A percentile compares a stretch with the other conserved stretches of the same genome.
Evolutionary conservation across 352 stramenopile genomes (phyloP).

Genomic region (Phytopythium helicoides): DNA sequence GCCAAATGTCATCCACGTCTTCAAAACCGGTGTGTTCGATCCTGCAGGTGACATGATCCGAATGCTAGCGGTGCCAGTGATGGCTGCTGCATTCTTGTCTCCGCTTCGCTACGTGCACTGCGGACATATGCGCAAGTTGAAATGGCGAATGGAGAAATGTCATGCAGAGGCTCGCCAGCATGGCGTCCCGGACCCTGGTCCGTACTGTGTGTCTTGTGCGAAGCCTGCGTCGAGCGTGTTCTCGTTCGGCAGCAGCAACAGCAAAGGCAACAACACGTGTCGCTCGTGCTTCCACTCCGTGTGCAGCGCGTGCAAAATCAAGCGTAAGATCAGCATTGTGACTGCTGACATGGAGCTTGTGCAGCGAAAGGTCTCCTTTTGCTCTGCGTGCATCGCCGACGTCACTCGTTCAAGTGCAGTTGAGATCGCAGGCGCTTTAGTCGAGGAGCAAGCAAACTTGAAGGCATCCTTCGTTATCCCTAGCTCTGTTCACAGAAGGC

Average conservation of each 20-base stretch:
- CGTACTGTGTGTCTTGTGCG: constrained; percentile 19
- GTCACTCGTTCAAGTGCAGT: constrained; percentile 15
- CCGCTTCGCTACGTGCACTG: too few species aligned
- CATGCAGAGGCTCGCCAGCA: constrained; percentile 24
- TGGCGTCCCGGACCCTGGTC: constrained; percentile 19
- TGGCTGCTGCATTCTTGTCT: too few species aligned
- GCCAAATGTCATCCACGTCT: constrained; percentile 42
- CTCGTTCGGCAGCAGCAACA: too few species aligned
- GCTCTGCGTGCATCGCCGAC: too few species aligned
- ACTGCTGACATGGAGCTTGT: constrained; percentile 27
- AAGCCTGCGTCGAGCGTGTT: constrained; percentile 16
- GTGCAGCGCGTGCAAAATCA: constrained; percentile 31
- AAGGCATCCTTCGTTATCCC: background rate
- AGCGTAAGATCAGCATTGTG: constrained; percentile 35
- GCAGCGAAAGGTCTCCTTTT: constrained; percentile 33
- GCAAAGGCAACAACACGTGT: too few species aligned
- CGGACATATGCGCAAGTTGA: constrained; percentile 65
- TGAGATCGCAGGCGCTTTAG: constrained; percentile 24
- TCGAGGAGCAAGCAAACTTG: constrained; percentile 12
- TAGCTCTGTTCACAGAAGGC: background rate
- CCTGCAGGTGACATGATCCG: too few species aligned
- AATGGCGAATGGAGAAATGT: constrained; percentile 47
- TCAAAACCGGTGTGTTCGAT: constrained; percentile 32
- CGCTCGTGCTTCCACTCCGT: too few species aligned
- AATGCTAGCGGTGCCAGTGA: too few species aligned